Evolutionary conservation across 768 basidiomycete genomes (phyloP).

Genomic region (Tricholoma furcatifolium): DNA sequence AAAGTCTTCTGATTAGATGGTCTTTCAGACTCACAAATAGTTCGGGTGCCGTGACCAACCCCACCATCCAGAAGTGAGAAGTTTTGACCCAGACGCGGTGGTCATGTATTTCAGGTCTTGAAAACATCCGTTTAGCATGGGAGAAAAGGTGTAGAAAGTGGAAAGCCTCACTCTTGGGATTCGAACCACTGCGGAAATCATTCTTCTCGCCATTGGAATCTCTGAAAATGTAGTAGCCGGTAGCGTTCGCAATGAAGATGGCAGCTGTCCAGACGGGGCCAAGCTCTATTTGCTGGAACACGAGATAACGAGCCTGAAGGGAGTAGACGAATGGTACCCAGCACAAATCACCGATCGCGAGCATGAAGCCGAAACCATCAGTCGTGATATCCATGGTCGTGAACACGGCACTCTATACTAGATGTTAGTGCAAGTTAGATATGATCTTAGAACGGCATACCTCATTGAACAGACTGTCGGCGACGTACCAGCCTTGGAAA

Average conservation of each 20-base stretch:
- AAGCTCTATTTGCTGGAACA: slow-evolving; percentile 82
- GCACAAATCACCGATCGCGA: slow-evolving; percentile 84
- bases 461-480: slow-evolving; percentile 89
- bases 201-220: slow-evolving; percentile 91
- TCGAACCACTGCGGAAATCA: slow-evolving; percentile 88
- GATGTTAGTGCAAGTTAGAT: not conserved
- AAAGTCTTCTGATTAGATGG: not conserved
- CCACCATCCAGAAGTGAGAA: slow-evolving; percentile 98
- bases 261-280: slow-evolving; percentile 53
- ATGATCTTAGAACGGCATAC: slow-evolving; percentile 34
- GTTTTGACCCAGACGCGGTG: slow-evolving; percentile 84
- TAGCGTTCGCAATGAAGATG: slow-evolving; percentile 62
- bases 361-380: slow-evolving; percentile 99
- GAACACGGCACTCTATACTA: slow-evolving; percentile 72
- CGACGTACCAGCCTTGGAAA: slow-evolving; percentile 87
- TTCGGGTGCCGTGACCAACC: slow-evolving; percentile 91
- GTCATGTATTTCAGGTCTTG: slow-evolving; percentile 18
- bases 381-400: slow-evolving; percentile 98
- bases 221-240: slow-evolving; percentile 93
- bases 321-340: slow-evolving; percentile 97
- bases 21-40: slow-evolving; percentile 56
- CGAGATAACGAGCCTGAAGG: slow-evolving; percentile 92
- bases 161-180: slow-evolving; percentile 78
- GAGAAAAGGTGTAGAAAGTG: not conserved
- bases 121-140: not conserved